A percentile compares a stretch with the other conserved stretches of the same genome.
Conservation (phyloP, 75 land plant species). For the Pinus tabuliformis region DNA sequence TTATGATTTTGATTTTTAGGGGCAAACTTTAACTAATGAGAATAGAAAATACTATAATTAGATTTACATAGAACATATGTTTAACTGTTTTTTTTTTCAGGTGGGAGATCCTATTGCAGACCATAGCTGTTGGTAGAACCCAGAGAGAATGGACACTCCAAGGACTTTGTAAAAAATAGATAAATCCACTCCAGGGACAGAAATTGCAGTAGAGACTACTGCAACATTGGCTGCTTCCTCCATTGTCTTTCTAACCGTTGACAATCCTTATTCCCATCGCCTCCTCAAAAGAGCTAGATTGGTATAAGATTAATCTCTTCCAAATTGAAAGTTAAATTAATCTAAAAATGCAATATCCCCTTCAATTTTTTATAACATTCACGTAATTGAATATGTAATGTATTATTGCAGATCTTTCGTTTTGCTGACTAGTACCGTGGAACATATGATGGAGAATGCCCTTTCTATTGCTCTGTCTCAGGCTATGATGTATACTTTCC, state of each 20-base stretch:
- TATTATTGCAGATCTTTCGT: slow-evolving; percentile 34
- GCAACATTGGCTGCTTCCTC: slow-evolving; percentile 90
- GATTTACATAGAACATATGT: not conserved
- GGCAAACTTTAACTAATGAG: too few species aligned
- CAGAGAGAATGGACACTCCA: slow-evolving; percentile 52
- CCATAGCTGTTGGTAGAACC: slow-evolving; percentile 47
- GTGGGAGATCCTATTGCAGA: slow-evolving; percentile 40
- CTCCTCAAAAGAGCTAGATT: slow-evolving; percentile 72
- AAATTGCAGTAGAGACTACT: slow-evolving; percentile 65
- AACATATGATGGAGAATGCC: slow-evolving; percentile 37
- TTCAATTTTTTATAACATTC: not conserved
- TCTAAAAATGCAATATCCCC: not conserved
- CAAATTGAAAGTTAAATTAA: not conserved
- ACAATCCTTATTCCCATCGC: slow-evolving; percentile 44
- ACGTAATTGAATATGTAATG: not conserved
- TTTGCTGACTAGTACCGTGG: slow-evolving; percentile 51
- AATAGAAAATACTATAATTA: not conserved
- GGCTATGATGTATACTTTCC: slow-evolving; percentile 41
- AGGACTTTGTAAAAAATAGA: slow-evolving; percentile 24
- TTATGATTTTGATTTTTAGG: too few species aligned
- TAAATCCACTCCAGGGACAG: slow-evolving; percentile 24
- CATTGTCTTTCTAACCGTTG: slow-evolving; percentile 52
- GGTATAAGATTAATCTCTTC: slow-evolving; percentile 17
- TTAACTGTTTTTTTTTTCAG: not conserved
- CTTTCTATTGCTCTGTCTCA: slow-evolving; percentile 59